Evolutionary conservation across 2,329 filamentous ascomycete genomes (phyloP), one percentile per base, ranked within the genome.

Genomic region (Pseudogymnoascus verrucosus): DNA sequence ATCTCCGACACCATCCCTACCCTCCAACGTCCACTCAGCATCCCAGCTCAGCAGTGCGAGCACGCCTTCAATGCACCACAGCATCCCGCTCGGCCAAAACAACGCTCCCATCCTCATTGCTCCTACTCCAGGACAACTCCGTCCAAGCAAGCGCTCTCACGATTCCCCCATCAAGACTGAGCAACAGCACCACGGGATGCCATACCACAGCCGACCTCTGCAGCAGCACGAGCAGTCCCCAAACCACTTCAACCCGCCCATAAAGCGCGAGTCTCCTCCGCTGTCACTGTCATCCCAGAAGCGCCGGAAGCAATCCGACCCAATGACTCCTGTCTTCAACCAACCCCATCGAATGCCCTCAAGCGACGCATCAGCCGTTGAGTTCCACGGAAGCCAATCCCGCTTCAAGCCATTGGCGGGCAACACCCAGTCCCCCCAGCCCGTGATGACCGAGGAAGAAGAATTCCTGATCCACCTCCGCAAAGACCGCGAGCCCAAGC

Each of bases 31-130:
- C 47, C 62, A 66, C 16, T 68, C 69, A 14, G 64, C 62, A 31
- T 64, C 64, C n/a, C 63, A 65, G 19, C 34, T 66, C 19, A 69
- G 64, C 31, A 68, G 59, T 23, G 28, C 23, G 4, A 65, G 64
- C n/a, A 63, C 51, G 3, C 63, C 63, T 21, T 62, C 65, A 39
- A 65, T 67, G 19, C 63, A 63, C 5, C 67, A 65, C 21, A 57
- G 57, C 6, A 67, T 65, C 10, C 65, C 68, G 2, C 16, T 26
- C 11, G 37, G 21, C 7, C 61, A 62, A 23, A 67, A 63, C 19
- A 62, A 63, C 40, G 28, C 68, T 10, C 68, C 68, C 3, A 67
- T 69, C 26, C 62, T 71, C 11, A 68, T 69, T 12, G 69, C 71
- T 16, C 70, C 70, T 3, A 69, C 39, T 2, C 39, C 39, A 19